Percentiles rank a stretch among this genome's conserved stretches.
phyloP scores from a whole-genome alignment of 2,329 filamentous ascomycete species.

The Keithomyces neogunnii region DNA sequence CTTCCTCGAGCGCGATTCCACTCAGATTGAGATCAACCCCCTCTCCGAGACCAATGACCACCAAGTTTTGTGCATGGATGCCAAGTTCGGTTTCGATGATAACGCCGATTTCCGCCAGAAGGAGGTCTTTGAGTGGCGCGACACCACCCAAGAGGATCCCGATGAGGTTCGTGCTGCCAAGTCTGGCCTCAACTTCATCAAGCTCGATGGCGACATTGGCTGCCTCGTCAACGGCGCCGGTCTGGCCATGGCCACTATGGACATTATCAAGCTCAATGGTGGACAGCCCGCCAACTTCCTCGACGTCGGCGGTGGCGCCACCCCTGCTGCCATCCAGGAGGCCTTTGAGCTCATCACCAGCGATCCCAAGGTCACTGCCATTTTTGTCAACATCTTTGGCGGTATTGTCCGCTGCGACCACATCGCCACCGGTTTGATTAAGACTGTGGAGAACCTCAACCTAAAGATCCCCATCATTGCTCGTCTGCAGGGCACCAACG shows the following conservation, averaged over 20 bases:
- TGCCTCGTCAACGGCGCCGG: constrained; percentile 98
- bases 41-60: constrained; percentile 97
- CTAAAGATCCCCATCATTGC: constrained; percentile 95
- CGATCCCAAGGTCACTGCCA: constrained; percentile 94
- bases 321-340: constrained; percentile 90
- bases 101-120: constrained; percentile 98
- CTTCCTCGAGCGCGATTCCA: constrained; percentile 97
- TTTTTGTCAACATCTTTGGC: constrained; percentile 99
- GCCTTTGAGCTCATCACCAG: constrained; percentile 98
- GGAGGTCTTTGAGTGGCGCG: constrained; percentile 90
- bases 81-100: constrained; percentile 98
- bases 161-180: constrained; percentile 96
- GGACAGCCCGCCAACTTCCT: constrained; percentile 96
- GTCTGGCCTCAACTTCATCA: constrained; percentile 98
- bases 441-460: constrained; percentile 90
- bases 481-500: constrained; percentile 96
- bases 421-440: constrained; percentile 92
- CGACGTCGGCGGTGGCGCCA: constrained; percentile 95
- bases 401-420: constrained; percentile 97
- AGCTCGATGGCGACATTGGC: constrained; percentile 98
- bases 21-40: constrained; percentile 99
- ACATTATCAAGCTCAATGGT: constrained; percentile 99
- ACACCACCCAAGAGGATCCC: constrained; percentile 89
- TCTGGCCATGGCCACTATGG: constrained; percentile 99
- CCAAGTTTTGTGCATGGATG: constrained; percentile 98